Base-by-base conservation (phyloP, 768 basidiomycete genomes). In the Pulveroboletus sp. region DNA sequence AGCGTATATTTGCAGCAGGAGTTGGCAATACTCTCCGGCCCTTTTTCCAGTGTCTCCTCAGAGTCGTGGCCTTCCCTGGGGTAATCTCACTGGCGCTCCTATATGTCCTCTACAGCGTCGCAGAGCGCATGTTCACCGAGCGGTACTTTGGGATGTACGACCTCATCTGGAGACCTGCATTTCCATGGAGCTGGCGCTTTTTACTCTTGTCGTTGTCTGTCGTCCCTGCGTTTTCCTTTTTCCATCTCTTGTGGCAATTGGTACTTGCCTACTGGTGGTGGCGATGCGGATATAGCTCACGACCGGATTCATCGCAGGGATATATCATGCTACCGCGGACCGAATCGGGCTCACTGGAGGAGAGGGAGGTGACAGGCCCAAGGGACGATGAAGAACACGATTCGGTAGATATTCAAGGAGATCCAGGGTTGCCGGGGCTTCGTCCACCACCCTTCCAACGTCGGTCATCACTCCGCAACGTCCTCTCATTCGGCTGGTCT, bases 101-200 rank as follows among this genome's bases (percentile, higher is more conserved):
- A 6, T 45, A 6, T 21, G 4, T 44, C 32, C 38, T 63, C 8
- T 61, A 50, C 41, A 8, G 8, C 46, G 2, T 50, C n/a, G 46
- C 48, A 6, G 61, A 61, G 15, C 31, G 46, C 47, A 17, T 8
- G 21, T 49, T 60, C 37, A 43, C 47, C 7, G 1, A 15, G 1
- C 24, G 36, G 42, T 63, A 57, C 55, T 48, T 63, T 6, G 9
- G 13, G 0, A 1, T 38, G 0, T 6, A 39, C 8, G 47, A 15
- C 0, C 8, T 6, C 3, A 39, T 63, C 37, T 62, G 61, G 62
- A 49, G 39, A 31, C 52, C 55, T 0, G 55, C 48, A 0, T 62
- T 63, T 39, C 61, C 60, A 1, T 15, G 33, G 5, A 63, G 50
- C 30, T 62, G 60, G 60, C 61, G 51, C 31, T 1, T 61, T 1